Evolutionary conservation across 345 rosid species (phyloP).

Genomic region (Moricandia arvensis): DNA sequence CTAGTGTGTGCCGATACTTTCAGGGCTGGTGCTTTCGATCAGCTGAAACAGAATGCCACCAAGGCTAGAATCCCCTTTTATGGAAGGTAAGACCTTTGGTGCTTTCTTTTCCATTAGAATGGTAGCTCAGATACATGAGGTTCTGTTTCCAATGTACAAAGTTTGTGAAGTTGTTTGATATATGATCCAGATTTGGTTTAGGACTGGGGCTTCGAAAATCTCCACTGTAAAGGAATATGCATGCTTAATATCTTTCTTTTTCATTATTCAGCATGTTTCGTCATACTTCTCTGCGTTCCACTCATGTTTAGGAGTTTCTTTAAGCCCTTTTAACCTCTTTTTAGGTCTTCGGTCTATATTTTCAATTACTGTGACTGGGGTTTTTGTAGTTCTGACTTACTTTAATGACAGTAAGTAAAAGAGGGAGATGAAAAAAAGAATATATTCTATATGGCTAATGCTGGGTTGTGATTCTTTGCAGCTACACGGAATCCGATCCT

Average conservation of each 20-base stretch:
- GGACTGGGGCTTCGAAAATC: neutral
- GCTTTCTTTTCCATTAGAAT: neutral
- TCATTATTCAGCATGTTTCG: neutral
- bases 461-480: conserved; percentile 33
- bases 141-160: too few species aligned
- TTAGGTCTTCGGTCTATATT: neutral
- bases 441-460: neutral
- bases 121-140: too few species aligned
- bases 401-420: neutral
- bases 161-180: neutral
- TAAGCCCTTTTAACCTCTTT: too few species aligned
- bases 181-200: neutral
- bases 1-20: conserved; percentile 91
- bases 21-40: conserved; percentile 76
- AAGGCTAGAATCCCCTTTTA: conserved; percentile 84
- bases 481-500: conserved; percentile 95
- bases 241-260: neutral
- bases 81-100: conserved; percentile 55
- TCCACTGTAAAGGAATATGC: neutral
- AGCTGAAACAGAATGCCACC: conserved; percentile 84
- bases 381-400: conserved; percentile 2
- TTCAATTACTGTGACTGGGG: too few species aligned
- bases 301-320: too few species aligned
- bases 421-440: neutral
- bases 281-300: neutral